Percentiles rank a stretch among this genome's conserved stretches.
These are phyloP conservation scores for Orbilia javanica DNA, from an alignment of 2,329 filamentous ascomycete species.

Conservation along the genomic window DNA sequence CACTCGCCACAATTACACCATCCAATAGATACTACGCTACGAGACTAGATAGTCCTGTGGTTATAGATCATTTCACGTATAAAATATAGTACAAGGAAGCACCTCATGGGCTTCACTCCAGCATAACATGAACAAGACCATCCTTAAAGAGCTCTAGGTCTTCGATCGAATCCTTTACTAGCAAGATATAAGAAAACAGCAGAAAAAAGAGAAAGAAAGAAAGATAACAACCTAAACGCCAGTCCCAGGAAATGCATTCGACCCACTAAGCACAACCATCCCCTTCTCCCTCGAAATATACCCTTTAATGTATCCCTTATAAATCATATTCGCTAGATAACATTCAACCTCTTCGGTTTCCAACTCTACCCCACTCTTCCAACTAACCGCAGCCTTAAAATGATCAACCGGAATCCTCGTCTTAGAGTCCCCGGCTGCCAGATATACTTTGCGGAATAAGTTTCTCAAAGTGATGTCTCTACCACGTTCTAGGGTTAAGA, in stretches of 20 bases:
- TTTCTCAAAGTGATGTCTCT: constrained; percentile 94
- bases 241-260: constrained; percentile 92
- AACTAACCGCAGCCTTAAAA: constrained; percentile 81
- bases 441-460: constrained; percentile 88
- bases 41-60: no score
- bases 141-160: not conserved
- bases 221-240: constrained; percentile 65
- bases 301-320: constrained; percentile 98
- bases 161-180: not conserved
- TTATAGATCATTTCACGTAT: not conserved
- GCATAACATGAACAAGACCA: not conserved
- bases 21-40: no score
- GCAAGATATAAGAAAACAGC: not conserved
- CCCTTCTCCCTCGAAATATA: constrained; percentile 93
- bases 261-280: constrained; percentile 92
- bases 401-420: constrained; percentile 86
- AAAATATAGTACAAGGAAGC: constrained; percentile 3
- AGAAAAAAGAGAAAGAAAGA: not conserved
- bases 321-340: constrained; percentile 94
- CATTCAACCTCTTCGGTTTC: constrained; percentile 97
- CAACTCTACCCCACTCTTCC: constrained; percentile 68
- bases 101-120: not conserved
- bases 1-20: constrained; percentile 23
- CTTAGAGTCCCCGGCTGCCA: constrained; percentile 76
- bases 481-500: constrained; percentile 90